A percentile compares a stretch with the other conserved stretches of the same genome.
Conservation (phyloP, 176 grass and related monocot species). For the Areca catechu region DNA sequence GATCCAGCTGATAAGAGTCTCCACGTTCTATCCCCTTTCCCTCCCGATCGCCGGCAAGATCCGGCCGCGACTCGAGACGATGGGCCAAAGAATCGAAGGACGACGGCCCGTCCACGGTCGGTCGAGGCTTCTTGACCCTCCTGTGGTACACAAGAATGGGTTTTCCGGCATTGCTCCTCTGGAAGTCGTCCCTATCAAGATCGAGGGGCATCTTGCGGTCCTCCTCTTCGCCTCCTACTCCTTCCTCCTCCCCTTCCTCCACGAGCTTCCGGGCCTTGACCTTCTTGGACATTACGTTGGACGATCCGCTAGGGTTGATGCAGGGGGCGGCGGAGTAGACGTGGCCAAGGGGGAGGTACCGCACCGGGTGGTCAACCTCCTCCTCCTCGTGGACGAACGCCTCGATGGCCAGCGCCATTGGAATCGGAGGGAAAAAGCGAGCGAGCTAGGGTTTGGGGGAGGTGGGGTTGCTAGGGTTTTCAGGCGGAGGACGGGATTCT, state of each 20-base stretch:
- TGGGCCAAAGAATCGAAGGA: not conserved
- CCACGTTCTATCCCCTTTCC: not conserved
- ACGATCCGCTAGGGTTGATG: constrained; percentile 21
- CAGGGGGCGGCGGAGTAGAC: constrained; percentile 65
- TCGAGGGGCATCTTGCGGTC: not conserved
- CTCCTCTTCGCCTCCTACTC: not conserved
- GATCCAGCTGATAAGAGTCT: not conserved
- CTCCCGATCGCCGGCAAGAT: not conserved
- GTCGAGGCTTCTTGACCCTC: constrained; percentile 9
- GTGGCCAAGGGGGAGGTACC: constrained; percentile 63
- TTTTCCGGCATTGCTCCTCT: not conserved
- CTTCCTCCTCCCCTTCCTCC: constrained; percentile 1
- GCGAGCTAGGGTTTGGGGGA: not conserved
- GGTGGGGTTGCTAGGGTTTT: constrained; percentile 6
- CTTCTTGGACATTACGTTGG: constrained; percentile 13
- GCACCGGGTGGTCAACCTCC: constrained; percentile 39
- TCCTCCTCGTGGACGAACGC: constrained; percentile 40
- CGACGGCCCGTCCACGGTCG: no score
- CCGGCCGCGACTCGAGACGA: not conserved
- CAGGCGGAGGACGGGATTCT: no score
- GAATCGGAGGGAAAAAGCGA: not conserved
- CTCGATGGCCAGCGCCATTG: constrained; percentile 65
- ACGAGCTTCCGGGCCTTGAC: constrained; percentile 25
- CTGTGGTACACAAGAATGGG: constrained; percentile 20
- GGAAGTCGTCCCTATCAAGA: not conserved